phyloP scores from a whole-genome alignment of 1,284 basidiomycete species.

The Moniliella sp. region DNA sequence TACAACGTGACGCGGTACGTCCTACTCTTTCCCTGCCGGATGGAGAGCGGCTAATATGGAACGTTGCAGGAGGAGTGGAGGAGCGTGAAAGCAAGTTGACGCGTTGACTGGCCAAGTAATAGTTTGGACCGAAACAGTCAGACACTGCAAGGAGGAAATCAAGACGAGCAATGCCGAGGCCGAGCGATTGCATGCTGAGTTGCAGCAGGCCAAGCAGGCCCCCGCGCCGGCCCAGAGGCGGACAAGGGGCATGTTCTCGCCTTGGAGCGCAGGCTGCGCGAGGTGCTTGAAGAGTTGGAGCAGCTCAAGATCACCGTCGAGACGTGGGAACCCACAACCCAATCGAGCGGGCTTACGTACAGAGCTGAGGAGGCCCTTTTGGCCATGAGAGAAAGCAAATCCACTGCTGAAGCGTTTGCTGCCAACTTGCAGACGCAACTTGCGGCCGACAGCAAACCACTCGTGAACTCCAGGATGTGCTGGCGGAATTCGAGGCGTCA shows the following conservation, averaged over 20 bases:
- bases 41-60: not conserved
- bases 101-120: conserved; percentile 6
- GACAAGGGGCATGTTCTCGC: no score
- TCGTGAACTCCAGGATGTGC: conserved; percentile 64
- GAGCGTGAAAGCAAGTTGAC: conserved; percentile 25
- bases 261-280: conserved; percentile 2
- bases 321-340: conserved; percentile 7
- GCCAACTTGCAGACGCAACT: conserved; percentile 48
- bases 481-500: conserved; percentile 84
- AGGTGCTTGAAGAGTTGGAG: conserved; percentile 15
- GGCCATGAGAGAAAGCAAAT: no score
- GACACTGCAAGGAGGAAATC: conserved; percentile 11
- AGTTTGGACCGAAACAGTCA: not conserved
- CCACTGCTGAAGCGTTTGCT: no score
- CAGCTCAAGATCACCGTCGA: conserved; percentile 12
- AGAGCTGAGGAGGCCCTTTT: conserved; percentile 42
- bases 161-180: conserved; percentile 9
- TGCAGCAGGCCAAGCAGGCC: no score
- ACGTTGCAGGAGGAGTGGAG: conserved; percentile 27
- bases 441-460: conserved; percentile 56
- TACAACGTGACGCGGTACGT: conserved; percentile 84
- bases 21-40: no score
- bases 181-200: conserved; percentile 8
- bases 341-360: conserved; percentile 10
- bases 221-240: no score